Base-by-base conservation (phyloP, 139 green algal species). In the Medakamo hakoo region DNA sequence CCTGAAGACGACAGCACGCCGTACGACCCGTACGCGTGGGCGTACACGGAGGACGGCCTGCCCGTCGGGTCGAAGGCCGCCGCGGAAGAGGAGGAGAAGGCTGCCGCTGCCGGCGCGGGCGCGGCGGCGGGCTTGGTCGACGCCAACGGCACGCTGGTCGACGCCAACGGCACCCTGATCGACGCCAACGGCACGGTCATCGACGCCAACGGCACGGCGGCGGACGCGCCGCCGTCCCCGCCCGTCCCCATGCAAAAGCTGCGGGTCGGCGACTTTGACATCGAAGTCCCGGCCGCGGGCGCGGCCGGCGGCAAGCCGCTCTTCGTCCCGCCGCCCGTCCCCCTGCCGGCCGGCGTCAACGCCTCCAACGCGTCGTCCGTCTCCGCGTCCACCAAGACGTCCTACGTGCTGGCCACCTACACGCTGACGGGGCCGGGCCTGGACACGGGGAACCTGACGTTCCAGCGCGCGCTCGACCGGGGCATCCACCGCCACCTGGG, bases 11-110 rank as follows among this genome's bases (percentile, higher is more conserved):
- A n/a, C n/a, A n/a, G n/a, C n/a, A n/a, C n/a, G n/a, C n/a, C n/a
- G n/a, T n/a, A n/a, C n/a, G n/a, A n/a, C n/a, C n/a, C n/a, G n/a
- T n/a, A n/a, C n/a, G n/a, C n/a, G n/a, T n/a, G n/a, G n/a, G n/a
- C n/a, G n/a, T n/a, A n/a, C n/a, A n/a, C 40, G 9, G 40, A 52
- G 9, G 40, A 52, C 40, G 40, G 40, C 40, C 60, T 65, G 60
- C 30, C 30, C 1, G 60, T 25, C 21, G 60, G 30, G 27, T 2
- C 29, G 30, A 4, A 22, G 30, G 4, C 9, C 29, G 14, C 30
- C 29, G 30, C 9, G 14, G 30, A 30, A n/a, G 26, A 65, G 60
- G 52, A 29, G 60, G 2, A 30, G 16, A 29, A 19, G 21, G 60
- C 60, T 0, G 30, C 30, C 0, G 28, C 30, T 20, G 60, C 60